Evolutionary conservation across 306 rosid species (phyloP), one percentile per base, ranked within the genome.

Genomic region (Cyamopsis tetragonoloba): DNA sequence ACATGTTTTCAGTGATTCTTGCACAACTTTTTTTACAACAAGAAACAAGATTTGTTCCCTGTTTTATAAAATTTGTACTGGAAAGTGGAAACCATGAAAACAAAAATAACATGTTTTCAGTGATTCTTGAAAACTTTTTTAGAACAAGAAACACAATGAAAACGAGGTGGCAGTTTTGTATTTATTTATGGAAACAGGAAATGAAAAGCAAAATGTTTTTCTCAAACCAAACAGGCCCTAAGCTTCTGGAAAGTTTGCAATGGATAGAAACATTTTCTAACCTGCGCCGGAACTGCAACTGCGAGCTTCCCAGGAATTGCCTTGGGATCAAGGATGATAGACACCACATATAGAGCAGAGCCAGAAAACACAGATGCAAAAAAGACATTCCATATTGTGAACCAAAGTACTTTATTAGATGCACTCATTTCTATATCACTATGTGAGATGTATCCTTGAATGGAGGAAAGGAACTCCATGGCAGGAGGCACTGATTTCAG

Each of bases 341-440:
- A 73, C 68, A 85, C 12, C 84, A 80, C 80, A 74, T 72, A 70
- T 24, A 90, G 42, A 77, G 53, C 72, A 37, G 99, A 81, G 39
- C 99, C 99, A 18, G 97, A 93, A 81, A 93, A 88, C 56, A 88
- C 81, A 46, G 99, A 81, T n/a, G 96, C 99, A 43, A 93, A 86
- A 76, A 93, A 90, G 5, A 85, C 79, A 68, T 93, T 93, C 99
- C 99, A 90, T 68, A 93, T 60, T 19, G 97, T 88, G 87, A 90
- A 90, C 96, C 95, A 90, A 63, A 93, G 76, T 28, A 93, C 99
- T 88, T 93, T 93, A 20, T 30, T 32, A 79, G 89, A 83, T 18
- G 99, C 96, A 74, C 99, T 90, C 88, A 71, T 86, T 76, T 86
- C 89, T 73, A 90, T 93, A 39, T 67, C 77, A 74, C 97, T 90